Evolutionary conservation across 129 eudicot species (phyloP), one percentile per base, ranked within the genome.

Genomic region (Smallanthus sonchifolius): DNA sequence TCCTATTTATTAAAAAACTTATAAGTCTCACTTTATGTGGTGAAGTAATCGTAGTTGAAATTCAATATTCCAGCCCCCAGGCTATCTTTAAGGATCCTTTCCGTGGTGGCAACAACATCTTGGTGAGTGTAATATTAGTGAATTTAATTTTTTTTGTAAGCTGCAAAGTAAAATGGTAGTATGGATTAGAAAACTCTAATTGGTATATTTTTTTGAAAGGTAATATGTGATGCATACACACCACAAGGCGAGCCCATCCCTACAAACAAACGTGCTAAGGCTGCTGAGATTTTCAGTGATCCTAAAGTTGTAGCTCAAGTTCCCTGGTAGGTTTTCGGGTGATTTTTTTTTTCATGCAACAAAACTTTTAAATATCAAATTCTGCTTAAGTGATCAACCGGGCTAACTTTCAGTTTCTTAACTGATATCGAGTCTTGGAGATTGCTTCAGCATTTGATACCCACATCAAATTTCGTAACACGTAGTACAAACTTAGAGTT

Each of bases 171-270:
- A 20, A 54, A 44, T 14, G 36, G 11, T 17, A 24, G 13, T 77
- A 15, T 38, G 7, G 45, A 48, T 70, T 48, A 10, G 14, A 24
- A 51, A 39, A 49, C 48, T 71, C n/a, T n/a, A 42, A 51, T 64
- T 59, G 28, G 37, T 37, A n/a, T 60, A 11, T 54, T 54, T 45
- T 69, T 77, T 55, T 14, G 17, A 72, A 79, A 94, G 98, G 98
- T 94, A 10, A 88, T 94, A 49, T 94, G 98, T 57, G 98, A 94
- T 74, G 73, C 97, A 39, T 94, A 94, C 80, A 94, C 97, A 3
- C 98, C 98, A 78, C 84, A 80, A 77, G 98, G 98, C 10, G 91
- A 77, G 81, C 98, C 98, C 28, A 94, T 94, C 74, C 98, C 98
- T 57, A 94, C 98, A 70, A 94, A 94, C 89, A 94, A 94, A 75